Evolutionary conservation across 2,329 filamentous ascomycete genomes (phyloP).

Genomic region (Bipolaris oryzae): DNA sequence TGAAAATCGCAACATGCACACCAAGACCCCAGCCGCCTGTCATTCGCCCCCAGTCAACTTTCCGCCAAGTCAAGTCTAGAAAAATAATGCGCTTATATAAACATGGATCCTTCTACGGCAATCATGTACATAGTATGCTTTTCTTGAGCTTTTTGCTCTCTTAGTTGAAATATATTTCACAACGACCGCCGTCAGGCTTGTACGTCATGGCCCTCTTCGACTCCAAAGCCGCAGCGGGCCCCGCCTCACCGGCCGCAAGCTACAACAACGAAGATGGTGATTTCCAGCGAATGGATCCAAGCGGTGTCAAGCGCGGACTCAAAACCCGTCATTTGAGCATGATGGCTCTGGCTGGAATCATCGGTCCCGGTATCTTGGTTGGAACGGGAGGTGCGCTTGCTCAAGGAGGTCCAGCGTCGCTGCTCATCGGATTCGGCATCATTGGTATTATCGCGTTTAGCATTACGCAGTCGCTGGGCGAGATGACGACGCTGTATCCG

Average conservation of each 20-base stretch:
- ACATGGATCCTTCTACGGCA: constrained; percentile 5
- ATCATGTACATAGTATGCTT: no score
- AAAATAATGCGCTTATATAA: constrained; percentile 17
- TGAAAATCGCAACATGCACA: constrained; percentile 20
- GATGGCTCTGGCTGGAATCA: constrained; percentile 58
- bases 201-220: constrained; percentile 28
- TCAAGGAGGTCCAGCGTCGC: constrained; percentile 71
- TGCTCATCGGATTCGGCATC: constrained; percentile 76
- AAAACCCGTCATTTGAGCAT: constrained; percentile 72
- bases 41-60: constrained; percentile 4
- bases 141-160: background rate
- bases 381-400: constrained; percentile 72
- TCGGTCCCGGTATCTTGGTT: constrained; percentile 73
- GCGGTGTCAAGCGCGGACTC: constrained; percentile 71
- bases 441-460: constrained; percentile 71
- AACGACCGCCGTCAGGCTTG: background rate
- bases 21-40: constrained; percentile 5
- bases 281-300: constrained; percentile 57
- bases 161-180: background rate
- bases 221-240: constrained; percentile 23
- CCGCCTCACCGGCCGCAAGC: constrained; percentile 26
- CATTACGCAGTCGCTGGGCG: constrained; percentile 76
- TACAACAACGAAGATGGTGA: constrained; percentile 35
- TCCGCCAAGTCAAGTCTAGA: constrained; percentile 22
- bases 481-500: constrained; percentile 75